Conservation (phyloP, 345 rosid genomes). For the Gossypium anomalum region DNA sequence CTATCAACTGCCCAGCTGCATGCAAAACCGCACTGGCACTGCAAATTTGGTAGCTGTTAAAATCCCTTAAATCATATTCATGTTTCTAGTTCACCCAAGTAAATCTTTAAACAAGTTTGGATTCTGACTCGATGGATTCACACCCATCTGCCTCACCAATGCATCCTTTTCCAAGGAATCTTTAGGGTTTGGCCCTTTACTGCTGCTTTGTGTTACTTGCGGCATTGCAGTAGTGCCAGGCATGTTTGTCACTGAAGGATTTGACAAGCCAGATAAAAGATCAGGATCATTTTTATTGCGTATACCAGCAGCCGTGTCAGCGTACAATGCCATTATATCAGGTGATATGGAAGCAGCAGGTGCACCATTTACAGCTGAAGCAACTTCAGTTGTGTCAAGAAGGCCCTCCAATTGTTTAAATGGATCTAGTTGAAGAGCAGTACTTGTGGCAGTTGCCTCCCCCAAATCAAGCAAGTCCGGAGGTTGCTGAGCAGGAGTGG, state of each 20-base stretch:
- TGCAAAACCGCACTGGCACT: not conserved
- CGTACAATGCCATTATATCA: slow-evolving; percentile 52
- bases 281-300: slow-evolving; percentile 23
- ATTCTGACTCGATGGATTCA: slow-evolving; percentile 71
- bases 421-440: slow-evolving; percentile 54
- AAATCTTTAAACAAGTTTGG: slow-evolving; percentile 88
- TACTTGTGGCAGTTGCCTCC: slow-evolving; percentile 42
- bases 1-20: not conserved
- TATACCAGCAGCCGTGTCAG: slow-evolving; percentile 34
- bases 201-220: slow-evolving; percentile 22
- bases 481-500: slow-evolving; percentile 50
- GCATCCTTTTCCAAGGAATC: slow-evolving; percentile 84
- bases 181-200: slow-evolving; percentile 68
- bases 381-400: slow-evolving; percentile 40
- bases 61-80: not conserved
- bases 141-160: slow-evolving; percentile 90
- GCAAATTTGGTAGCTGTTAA: not conserved
- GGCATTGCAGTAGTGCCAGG: slow-evolving; percentile 23
- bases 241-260: slow-evolving; percentile 11
- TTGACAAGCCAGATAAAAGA: slow-evolving; percentile 29
- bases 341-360: slow-evolving; percentile 24
- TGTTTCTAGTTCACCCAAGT: slow-evolving; percentile 43
- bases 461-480: slow-evolving; percentile 92
- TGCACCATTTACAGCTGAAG: slow-evolving; percentile 16
- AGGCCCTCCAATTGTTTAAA: slow-evolving; percentile 85